Percentiles rank a stretch among this genome's conserved stretches.
phyloP scores from a whole-genome alignment of 305 asterid species.

The Nicotiana rustica region DNA sequence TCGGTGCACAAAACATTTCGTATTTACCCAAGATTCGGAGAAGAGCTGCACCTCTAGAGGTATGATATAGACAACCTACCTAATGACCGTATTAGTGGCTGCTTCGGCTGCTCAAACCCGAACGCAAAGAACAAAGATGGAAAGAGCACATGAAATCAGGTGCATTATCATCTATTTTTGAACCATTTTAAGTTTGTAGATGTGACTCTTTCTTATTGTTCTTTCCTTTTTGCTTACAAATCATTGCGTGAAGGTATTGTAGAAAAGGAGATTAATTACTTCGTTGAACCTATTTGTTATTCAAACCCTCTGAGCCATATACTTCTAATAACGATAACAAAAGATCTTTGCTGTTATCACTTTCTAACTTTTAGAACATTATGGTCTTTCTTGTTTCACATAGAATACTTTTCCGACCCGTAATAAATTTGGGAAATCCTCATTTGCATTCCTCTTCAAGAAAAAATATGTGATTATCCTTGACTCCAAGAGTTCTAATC shows the following conservation, averaged over 20 bases:
- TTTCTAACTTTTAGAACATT: slow-evolving; percentile 4
- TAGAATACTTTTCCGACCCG: slow-evolving; percentile 20
- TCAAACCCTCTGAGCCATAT: neutral
- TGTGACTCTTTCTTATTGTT: neutral
- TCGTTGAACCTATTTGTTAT: neutral
- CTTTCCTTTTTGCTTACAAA: too few species aligned
- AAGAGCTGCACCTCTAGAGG: neutral
- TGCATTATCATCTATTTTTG: neutral
- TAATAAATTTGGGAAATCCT: neutral
- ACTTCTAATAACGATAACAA: neutral
- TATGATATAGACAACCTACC: too few species aligned
- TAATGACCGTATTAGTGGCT: too few species aligned
- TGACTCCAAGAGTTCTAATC: neutral
- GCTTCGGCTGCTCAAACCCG: too few species aligned
- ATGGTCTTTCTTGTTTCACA: slow-evolving; percentile 18
- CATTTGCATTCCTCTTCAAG: neutral
- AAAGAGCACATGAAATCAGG: neutral
- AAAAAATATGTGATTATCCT: neutral
- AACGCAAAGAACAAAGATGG: neutral
- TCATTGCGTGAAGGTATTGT: neutral
- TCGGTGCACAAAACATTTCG: accelerated
- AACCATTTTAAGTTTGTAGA: neutral
- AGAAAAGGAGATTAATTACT: neutral
- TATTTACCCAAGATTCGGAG: too few species aligned
- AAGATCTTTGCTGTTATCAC: neutral